These are phyloP conservation scores for Huntiella omanensis DNA, from an alignment of 2,329 filamentous ascomycete species.

Conservation along the genomic window DNA sequence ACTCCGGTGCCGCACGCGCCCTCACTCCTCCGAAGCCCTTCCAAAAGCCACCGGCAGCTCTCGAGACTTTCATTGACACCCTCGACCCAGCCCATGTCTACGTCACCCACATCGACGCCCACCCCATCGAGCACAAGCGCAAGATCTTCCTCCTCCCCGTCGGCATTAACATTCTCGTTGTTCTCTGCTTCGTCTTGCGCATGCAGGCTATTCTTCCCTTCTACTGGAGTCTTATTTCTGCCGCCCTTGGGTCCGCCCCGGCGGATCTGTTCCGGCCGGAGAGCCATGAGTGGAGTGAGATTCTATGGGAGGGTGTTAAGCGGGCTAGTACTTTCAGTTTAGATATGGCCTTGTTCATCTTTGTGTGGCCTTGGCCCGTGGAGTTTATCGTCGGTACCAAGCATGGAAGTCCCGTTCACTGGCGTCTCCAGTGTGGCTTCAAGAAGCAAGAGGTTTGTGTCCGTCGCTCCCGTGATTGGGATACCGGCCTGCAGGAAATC, in stretches of 20 bases:
- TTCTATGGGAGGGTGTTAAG: slow-evolving; percentile 35
- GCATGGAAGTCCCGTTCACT: slow-evolving; percentile 44
- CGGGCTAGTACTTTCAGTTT: slow-evolving; percentile 49
- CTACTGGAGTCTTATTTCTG: slow-evolving; percentile 50
- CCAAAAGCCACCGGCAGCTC: slow-evolving; percentile 39
- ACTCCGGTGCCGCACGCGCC: slow-evolving; percentile 10
- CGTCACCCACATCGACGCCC: slow-evolving; percentile 63
- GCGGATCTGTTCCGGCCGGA: slow-evolving; percentile 44
- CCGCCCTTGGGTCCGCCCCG: slow-evolving; percentile 46
- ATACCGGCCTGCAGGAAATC: slow-evolving; percentile 35
- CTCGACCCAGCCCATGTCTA: slow-evolving; percentile 58
- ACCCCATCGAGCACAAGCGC: slow-evolving; percentile 52
- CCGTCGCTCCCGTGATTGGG: slow-evolving; percentile 58
- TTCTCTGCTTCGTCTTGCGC: slow-evolving; percentile 45
- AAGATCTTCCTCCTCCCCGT: slow-evolving; percentile 69
- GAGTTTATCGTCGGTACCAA: slow-evolving; percentile 47
- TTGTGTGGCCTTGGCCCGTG: slow-evolving; percentile 55
- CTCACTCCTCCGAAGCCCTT: slow-evolving; percentile 44
- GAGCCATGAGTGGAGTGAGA: slow-evolving; percentile 34
- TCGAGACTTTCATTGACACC: slow-evolving; percentile 45
- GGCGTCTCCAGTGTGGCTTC: slow-evolving; percentile 62
- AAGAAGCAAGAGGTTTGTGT: slow-evolving; percentile 65
- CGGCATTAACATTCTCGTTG: slow-evolving; percentile 53
- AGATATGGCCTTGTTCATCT: slow-evolving; percentile 51
- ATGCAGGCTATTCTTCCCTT: slow-evolving; percentile 49